phyloP scores from a whole-genome alignment of 208 protist genomes.

The Trypanosoma boissoni region DNA sequence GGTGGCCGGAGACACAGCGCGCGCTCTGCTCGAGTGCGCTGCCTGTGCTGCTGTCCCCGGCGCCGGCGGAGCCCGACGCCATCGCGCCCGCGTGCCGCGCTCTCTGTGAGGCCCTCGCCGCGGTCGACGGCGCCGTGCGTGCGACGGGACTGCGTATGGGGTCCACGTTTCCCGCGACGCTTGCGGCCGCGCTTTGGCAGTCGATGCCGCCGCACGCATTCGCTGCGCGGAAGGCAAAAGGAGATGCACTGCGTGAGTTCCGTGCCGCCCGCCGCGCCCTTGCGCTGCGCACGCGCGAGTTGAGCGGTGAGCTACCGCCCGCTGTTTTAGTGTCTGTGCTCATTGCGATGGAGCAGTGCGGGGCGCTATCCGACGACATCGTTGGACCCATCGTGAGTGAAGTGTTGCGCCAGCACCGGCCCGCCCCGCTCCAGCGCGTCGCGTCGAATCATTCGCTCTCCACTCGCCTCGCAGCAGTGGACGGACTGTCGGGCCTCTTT shows the following conservation, averaged over 20 bases:
- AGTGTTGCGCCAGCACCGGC: constrained; percentile 18
- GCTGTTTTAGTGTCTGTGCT: constrained; percentile 37
- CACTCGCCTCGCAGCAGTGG: constrained; percentile 14
- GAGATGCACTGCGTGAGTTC: constrained; percentile 11
- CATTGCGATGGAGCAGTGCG: constrained; percentile 51
- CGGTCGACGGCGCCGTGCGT: constrained; percentile 16
- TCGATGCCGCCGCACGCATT: constrained; percentile 26
- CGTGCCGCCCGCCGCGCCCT: constrained; percentile 39
- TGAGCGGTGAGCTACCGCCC: constrained; percentile 32
- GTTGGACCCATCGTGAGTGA: constrained; percentile 51
- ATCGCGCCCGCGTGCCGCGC: background rate
- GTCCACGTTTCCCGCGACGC: constrained; percentile 41
- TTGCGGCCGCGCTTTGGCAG: constrained; percentile 56
- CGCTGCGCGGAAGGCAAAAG: background rate
- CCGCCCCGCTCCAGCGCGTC: too few species aligned
- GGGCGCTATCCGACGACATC: constrained; percentile 68
- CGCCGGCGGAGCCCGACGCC: background rate
- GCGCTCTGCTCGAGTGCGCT: constrained; percentile 2
- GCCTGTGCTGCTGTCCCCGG: constrained; percentile 13
- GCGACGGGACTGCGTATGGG: constrained; percentile 43
- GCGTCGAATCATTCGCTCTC: constrained; percentile 35
- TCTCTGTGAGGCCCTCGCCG: constrained; percentile 6
- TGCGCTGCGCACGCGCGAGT: constrained; percentile 41
- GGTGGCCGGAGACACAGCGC: too few species aligned
- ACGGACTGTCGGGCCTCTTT: constrained; percentile 18